Base-by-base conservation (phyloP, 2,329 filamentous ascomycete genomes). In the Sclerotinia subarctica region DNA sequence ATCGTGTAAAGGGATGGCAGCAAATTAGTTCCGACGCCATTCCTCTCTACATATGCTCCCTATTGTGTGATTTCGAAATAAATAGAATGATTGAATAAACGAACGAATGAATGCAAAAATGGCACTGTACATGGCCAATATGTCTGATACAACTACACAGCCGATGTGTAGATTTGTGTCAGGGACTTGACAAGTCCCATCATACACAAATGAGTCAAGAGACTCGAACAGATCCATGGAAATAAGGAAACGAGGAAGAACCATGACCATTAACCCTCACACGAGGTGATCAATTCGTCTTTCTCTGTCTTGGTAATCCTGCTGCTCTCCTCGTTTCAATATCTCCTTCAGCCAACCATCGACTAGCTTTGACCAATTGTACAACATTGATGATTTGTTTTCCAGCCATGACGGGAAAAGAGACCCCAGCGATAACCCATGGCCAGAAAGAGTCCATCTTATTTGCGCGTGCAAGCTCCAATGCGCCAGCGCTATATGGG, bases 321-420 rank as follows among this genome's bases (percentile, higher is more conserved):
- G 78, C 79, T 32, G 80, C 82, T 73, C 78, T 85, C 75, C 93
- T 86, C 70, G 85, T 82, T 74, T 86, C 84, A 47, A 90, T 79
- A 75, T 99, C 95, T n/a, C 93, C 93, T 80, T 98, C 94, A 0
- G 93, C 95, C 51, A 99, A 84, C 89, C 92, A 96, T 77, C 88
- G 88, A 80, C 93, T 94, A 8, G 95, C 95, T 80, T 97, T 96
- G 76, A 96, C 87, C 74, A 99, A 85, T 83, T 99, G 95, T 59
- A 98, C 86, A 63, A 97, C 85, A 76, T 99, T 99, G 84, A 98
- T 92, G 76, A 91, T 85, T 78, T 99, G 95, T 85, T 99, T 99
- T 74, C 89, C 84, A 32, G 88, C 82, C 94, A 98, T 98, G 78
- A 97, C 83, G 17, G 94, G 94, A 73, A 90, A 88, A 75, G 91